Conservation (phyloP, 495 filamentous ascomycete genomes). For the Recurvomyces mirabilis region DNA sequence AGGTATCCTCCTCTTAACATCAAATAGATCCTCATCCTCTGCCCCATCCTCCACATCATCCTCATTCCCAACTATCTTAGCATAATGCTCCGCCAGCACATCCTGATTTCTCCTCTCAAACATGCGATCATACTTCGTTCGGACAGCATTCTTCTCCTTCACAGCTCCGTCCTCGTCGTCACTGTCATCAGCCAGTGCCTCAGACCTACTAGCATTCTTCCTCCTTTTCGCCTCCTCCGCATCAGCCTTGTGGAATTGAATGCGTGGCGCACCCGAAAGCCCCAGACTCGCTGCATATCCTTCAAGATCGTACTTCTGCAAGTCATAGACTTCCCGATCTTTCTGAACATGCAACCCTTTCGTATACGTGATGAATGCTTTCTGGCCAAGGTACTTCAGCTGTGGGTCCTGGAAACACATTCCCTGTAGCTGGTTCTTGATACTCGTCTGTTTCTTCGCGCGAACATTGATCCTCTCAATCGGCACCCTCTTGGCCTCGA, state of each 20-base stretch:
- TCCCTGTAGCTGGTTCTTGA: conserved; percentile 73
- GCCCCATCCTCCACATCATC: conserved; percentile 21
- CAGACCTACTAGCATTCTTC: conserved; percentile 58
- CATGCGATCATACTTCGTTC: conserved; percentile 94
- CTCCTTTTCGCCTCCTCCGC: conserved; percentile 61
- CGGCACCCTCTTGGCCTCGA: conserved; percentile 79
- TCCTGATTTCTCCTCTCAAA: conserved; percentile 91
- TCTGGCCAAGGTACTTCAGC: conserved; percentile 89
- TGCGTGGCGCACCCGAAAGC: conserved; percentile 77
- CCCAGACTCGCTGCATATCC: conserved; percentile 76
- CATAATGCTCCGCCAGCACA: conserved; percentile 85
- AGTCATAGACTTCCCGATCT: conserved; percentile 82
- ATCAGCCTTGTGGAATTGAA: conserved; percentile 83
- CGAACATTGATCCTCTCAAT: conserved; percentile 75
- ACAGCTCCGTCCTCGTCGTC: conserved; percentile 34
- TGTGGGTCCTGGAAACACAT: conserved; percentile 93
- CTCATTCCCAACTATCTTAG: conserved; percentile 55
- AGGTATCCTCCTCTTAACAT: conserved; percentile 70
- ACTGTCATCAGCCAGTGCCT: conserved; percentile 35
- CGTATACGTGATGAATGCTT: conserved; percentile 84
- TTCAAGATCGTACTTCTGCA: conserved; percentile 70
- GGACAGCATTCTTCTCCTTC: conserved; percentile 51
- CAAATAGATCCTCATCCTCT: conserved; percentile 70
- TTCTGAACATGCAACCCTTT: conserved; percentile 76
- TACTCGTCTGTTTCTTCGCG: conserved; percentile 77